Conservation (phyloP, 306 rosid species). For the Quillaja saponaria region DNA sequence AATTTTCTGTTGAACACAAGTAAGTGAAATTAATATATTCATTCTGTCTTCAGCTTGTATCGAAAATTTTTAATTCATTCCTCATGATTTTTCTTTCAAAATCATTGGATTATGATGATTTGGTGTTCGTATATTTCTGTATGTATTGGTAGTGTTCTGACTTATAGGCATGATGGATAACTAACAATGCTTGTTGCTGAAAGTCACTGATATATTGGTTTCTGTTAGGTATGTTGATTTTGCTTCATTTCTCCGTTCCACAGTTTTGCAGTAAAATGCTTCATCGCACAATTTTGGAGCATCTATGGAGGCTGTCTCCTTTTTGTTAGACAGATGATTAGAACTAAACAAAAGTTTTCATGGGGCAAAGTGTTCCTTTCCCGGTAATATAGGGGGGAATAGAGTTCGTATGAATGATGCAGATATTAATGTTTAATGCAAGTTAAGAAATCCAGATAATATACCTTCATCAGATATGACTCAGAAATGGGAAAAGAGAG, state of each 20-base stretch:
- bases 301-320: constrained; percentile 50
- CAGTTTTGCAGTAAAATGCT: constrained; percentile 49
- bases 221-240: constrained; percentile 39
- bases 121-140: constrained; percentile 8
- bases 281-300: constrained; percentile 49
- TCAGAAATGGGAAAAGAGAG: constrained; percentile 20
- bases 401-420: constrained; percentile 29
- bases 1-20: too few relatives aligned
- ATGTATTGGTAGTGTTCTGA: neutral
- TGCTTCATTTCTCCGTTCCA: neutral
- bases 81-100: neutral
- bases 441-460: constrained; percentile 36
- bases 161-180: constrained; percentile 14
- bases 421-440: constrained; percentile 32
- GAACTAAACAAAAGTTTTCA: constrained; percentile 39
- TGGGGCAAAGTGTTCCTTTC: constrained; percentile 36
- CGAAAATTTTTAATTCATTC: neutral
- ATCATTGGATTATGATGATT: constrained; percentile 10
- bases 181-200: constrained; percentile 10
- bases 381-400: constrained; percentile 35
- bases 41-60: too few relatives aligned
- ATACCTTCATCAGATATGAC: constrained; percentile 40
- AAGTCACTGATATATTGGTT: constrained; percentile 15
- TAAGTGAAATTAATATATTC: too few relatives aligned
- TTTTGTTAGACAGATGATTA: constrained; percentile 47